Conservation (phyloP, 2,329 filamentous ascomycete genomes). For the Thielaviopsis ethacetica region DNA sequence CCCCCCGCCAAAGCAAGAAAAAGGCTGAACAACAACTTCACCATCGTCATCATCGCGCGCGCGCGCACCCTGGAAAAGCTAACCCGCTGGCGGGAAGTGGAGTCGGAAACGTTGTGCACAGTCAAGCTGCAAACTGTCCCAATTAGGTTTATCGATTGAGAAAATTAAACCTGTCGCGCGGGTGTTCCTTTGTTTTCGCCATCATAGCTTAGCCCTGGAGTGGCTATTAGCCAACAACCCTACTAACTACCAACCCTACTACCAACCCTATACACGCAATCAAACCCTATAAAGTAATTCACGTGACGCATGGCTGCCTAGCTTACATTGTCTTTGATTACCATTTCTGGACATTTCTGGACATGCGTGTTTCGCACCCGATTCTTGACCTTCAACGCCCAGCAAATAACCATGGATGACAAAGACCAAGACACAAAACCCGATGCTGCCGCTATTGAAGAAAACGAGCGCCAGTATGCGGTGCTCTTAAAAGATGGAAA, state of each 20-base stretch:
- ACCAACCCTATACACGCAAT: not conserved
- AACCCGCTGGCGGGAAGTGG: not conserved
- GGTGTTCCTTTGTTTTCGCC: too few relatives aligned
- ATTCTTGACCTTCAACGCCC: not conserved
- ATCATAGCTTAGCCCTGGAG: too few relatives aligned
- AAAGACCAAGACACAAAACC: conserved; percentile 10
- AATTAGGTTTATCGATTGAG: not conserved
- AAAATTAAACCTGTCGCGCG: not conserved
- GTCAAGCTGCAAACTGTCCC: not conserved
- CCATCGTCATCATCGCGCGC: not conserved
- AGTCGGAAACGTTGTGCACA: not conserved
- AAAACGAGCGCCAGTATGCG: conserved; percentile 37
- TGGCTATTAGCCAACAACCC: not conserved
- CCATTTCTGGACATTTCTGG: not conserved
- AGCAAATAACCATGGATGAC: not conserved
- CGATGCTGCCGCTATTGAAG: conserved; percentile 27
- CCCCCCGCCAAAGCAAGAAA: not conserved
- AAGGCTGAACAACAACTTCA: not conserved
- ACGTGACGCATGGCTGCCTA: not conserved
- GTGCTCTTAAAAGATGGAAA: conserved; percentile 24
- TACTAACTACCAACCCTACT: not conserved
- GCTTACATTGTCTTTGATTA: not conserved
- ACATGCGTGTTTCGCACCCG: not conserved
- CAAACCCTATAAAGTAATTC: not conserved
- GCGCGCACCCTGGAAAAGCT: not conserved